phyloP scores from a whole-genome alignment of 2,329 filamentous ascomycete genomes.

The Venturia effusa region DNA sequence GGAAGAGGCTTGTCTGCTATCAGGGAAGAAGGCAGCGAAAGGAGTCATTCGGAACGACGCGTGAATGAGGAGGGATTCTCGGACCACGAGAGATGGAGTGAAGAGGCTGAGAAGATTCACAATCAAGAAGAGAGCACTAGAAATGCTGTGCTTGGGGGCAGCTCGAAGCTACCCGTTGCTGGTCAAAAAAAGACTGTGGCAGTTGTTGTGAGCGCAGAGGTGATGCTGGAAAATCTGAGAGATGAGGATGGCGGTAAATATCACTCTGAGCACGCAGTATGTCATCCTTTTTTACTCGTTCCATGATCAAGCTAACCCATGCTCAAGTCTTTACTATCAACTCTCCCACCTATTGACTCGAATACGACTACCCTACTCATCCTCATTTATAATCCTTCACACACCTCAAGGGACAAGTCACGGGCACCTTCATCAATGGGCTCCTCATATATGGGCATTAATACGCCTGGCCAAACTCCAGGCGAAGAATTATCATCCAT shows the following conservation, averaged over 20 bases:
- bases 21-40: slow-evolving; percentile 65
- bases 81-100: slow-evolving; percentile 85
- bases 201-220: slow-evolving; percentile 76
- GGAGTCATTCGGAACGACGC: slow-evolving; percentile 41
- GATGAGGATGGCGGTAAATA: slow-evolving; percentile 46
- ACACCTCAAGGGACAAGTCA: slow-evolving; percentile 37
- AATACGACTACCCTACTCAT: slow-evolving; percentile 70
- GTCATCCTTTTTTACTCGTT: slow-evolving; percentile 23
- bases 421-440: slow-evolving; percentile 52
- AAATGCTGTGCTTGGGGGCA: slow-evolving; percentile 22
- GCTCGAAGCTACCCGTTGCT: neutral
- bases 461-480: slow-evolving; percentile 53
- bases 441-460: slow-evolving; percentile 86
- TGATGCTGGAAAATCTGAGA: slow-evolving; percentile 42
- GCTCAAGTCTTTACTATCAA: slow-evolving; percentile 59
- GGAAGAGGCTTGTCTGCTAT: slow-evolving; percentile 76
- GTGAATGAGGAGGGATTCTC: slow-evolving; percentile 21
- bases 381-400: slow-evolving; percentile 72
- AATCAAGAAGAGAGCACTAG: slow-evolving; percentile 23
- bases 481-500: slow-evolving; percentile 43
- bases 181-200: slow-evolving; percentile 59
- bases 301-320: slow-evolving; percentile 5
- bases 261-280: slow-evolving; percentile 68
- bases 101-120: slow-evolving; percentile 61
- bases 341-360: slow-evolving; percentile 70